Base-by-base conservation (phyloP, 768 basidiomycete species). In the Mycena latifolia region DNA sequence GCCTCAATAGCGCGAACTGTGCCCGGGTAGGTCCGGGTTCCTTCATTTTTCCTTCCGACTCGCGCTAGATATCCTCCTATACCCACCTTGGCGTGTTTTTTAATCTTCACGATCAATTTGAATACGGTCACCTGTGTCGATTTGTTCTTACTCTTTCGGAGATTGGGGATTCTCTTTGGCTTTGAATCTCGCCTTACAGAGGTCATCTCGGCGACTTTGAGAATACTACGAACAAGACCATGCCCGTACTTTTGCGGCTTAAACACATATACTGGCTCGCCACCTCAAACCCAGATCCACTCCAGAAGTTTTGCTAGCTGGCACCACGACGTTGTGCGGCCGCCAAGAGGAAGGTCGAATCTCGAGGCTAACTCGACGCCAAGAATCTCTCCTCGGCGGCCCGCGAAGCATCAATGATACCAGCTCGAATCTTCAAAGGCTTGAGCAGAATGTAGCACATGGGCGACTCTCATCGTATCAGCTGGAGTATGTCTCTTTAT, bases 341-440 rank as follows among this genome's bases (percentile, higher is more conserved):
- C n/a, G n/a, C n/a, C n/a, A n/a, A n/a, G n/a, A n/a, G n/a, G n/a
- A n/a, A n/a, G n/a, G n/a, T n/a, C n/a, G n/a, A n/a, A n/a, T n/a
- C n/a, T n/a, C n/a, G n/a, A n/a, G 24, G 37, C 39, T 35, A 41
- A 12, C 18, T 28, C 31, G 28, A 27, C 24, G 46, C n/a, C 46
- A 47, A 47, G 2, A 25, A 24, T 25, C 11, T 27, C 27, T 47
- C 37, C 24, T n/a, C 27, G 11, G 11, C 54, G 54, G 54, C 54
- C 54, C 54, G 54, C 54, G n/a, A n/a, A n/a, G n/a, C n/a, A n/a
- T n/a, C 54, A 43, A 55, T 37, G 6, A 35, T 53, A 22, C n/a
- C 28, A 55, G 41, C 10, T 17, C 54, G n/a, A 37, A n/a, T n/a
- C n/a, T n/a, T n/a, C n/a, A n/a, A n/a, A n/a, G n/a, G n/a, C 24